phyloP scores from a whole-genome alignment of 1,284 basidiomycete species.

The Paramarasmius palmivorus region DNA sequence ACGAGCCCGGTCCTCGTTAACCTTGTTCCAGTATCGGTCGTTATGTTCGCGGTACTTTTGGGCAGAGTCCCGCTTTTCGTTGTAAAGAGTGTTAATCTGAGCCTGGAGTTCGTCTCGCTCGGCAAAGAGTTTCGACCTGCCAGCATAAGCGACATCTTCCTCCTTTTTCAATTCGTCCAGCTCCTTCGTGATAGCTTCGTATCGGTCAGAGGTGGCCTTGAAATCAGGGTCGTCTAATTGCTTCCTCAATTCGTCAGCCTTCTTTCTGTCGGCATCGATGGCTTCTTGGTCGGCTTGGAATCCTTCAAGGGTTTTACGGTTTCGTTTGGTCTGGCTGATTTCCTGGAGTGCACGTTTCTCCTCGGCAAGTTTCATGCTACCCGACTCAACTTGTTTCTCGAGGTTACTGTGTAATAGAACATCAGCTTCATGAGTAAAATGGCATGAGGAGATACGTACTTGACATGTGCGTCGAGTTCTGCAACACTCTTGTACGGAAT shows the following conservation, averaged over 20 bases:
- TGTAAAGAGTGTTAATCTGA: slow-evolving; percentile 75
- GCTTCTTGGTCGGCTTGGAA: slow-evolving; percentile 79
- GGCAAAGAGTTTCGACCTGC: slow-evolving; percentile 83
- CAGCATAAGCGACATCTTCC: slow-evolving; percentile 83
- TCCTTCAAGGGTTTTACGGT: slow-evolving; percentile 71
- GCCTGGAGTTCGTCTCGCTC: slow-evolving; percentile 81
- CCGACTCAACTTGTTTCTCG: slow-evolving; percentile 90
- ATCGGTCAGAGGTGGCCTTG: slow-evolving; percentile 82
- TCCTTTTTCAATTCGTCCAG: slow-evolving; percentile 87
- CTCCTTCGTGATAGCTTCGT: slow-evolving; percentile 83
- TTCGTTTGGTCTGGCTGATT: slow-evolving; percentile 74
- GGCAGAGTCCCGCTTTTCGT: slow-evolving; percentile 76
- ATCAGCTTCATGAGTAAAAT: slow-evolving; percentile 2
- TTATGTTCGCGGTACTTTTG: slow-evolving; percentile 77
- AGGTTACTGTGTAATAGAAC: slow-evolving; percentile 56
- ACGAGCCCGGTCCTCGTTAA: slow-evolving; percentile 83
- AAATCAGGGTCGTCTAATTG: slow-evolving; percentile 91
- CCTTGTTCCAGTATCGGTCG: slow-evolving; percentile 79
- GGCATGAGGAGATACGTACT: slow-evolving; percentile 47
- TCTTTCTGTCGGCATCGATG: slow-evolving; percentile 80
- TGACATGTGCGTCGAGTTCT: slow-evolving; percentile 89
- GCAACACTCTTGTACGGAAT: slow-evolving; percentile 81
- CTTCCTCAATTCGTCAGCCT: slow-evolving; percentile 81
- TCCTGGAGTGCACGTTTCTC: slow-evolving; percentile 95
- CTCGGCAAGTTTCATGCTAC: slow-evolving; percentile 90